Evolutionary conservation across 768 basidiomycete genomes (phyloP), one percentile per base, ranked within the genome.

Genomic region (Asterophora parasitica): DNA sequence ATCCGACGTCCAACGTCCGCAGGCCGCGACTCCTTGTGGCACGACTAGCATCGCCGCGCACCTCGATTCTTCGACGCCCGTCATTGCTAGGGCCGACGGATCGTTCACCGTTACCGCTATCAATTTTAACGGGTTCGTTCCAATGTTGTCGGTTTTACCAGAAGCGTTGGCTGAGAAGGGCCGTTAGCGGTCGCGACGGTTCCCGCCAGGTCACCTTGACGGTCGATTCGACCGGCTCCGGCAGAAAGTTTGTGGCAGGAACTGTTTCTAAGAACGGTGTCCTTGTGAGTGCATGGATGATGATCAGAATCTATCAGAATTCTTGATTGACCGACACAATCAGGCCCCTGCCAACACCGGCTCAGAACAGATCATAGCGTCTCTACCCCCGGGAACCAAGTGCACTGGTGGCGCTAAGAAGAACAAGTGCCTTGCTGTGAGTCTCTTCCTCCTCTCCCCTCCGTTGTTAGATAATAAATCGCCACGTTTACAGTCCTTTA

Each of bases 341-440:
- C 55, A 78, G 77, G 60, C 59, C 12, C 78, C 78, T 10, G 60
- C 48, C 4, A 49, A 27, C 13, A 56, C 61, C 13, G 68, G 69
- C 28, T 67, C 74, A 23, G 65, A 76, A 48, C 58, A 64, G 48
- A 58, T 81, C 42, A 61, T 61, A 0, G 77, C 72, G 37, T 51
- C 66, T 46, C 65, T 82, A 23, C 78, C 80, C 2, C 61, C 73
- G 16, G 72, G 70, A 16, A 77, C 73, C 4, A 71, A 60, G 44
- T 82, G 80, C 60, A 67, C 72, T 10, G 79, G 79, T 46, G 80
- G 79, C 31, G 27, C 60, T 0, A 48, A 61, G 4, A 61, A 65
- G 2, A 67, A 77, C 58, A 65, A 68, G 20, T 82, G 79, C 60
- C 65, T 82, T 47, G 75, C 71, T 34, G 72, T 75, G 51, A 26